Base-by-base conservation (phyloP, 208 protist species). In the Acanthamoeba royreba region DNA sequence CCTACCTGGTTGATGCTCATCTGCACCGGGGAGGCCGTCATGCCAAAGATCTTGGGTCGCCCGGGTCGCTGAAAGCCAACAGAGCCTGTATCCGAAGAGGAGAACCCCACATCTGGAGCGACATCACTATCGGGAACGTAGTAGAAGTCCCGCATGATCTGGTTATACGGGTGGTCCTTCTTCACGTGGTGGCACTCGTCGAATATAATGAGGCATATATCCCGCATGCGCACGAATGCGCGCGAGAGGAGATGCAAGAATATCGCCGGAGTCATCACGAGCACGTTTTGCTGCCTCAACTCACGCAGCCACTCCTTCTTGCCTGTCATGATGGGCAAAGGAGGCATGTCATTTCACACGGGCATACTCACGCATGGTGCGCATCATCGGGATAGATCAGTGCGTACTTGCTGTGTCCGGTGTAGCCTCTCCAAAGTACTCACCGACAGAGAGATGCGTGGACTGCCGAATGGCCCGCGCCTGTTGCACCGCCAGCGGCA, bases 101-200 rank as follows among this genome's bases (percentile, higher is more conserved):
- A 55, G 19, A 55, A 19, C 9, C 49, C 49, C 9, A 5, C 55
- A 19, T 28, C 55, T 19, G 7, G 17, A 8, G 0, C 11, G 55
- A n/a, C n/a, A n/a, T 66, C 55, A 35, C 33, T n/a, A 35, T 72
- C 61, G 61, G 61, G 72, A 7, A 35, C 46, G 31, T 40, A 77
- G 72, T 92, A 92, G 28, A 92, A 92, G 43, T 92, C 86, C 28
- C 72, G 63, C 53, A 92, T 87, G 28, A 92, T 83, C 58, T 63
- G 43, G 31, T 94, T 93, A 31, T 94, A 47, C n/a, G 93, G 31
- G 47, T 53, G 58, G 45, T 95, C 25, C 40, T 66, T 55, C 17
- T 35, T 35, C n/a, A 95, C 93, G 93, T 98, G 96, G 93, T 98
- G 97, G 42, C 95, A 96, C 83, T 98, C 97, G 77, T 98, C 97